Evolutionary conservation across 208 protist species (phyloP).

Genomic region (Trichomonas tenax): DNA sequence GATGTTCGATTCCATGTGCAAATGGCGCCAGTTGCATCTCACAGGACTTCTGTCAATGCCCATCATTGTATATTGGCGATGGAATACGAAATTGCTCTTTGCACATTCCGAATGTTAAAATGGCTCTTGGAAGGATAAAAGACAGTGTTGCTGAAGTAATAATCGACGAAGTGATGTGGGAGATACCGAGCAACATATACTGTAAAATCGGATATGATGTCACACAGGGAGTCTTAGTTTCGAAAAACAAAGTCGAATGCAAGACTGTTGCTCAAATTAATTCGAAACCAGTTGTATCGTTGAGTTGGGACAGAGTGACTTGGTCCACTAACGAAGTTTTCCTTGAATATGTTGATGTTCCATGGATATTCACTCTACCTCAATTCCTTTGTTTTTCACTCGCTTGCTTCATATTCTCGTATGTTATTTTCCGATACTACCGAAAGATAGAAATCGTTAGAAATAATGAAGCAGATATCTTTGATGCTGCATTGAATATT

Average conservation of each 20-base stretch:
- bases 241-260: not conserved
- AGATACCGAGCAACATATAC: not conserved
- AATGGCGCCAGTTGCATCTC: not conserved
- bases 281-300: not conserved
- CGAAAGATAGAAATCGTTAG: not conserved
- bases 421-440: not conserved
- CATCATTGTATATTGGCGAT: not conserved
- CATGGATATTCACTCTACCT: not conserved
- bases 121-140: not conserved
- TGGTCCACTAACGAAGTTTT: not conserved
- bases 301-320: not conserved
- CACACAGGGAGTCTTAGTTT: not conserved
- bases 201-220: not conserved
- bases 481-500: not conserved
- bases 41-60: not conserved
- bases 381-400: not conserved
- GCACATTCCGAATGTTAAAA: not conserved
- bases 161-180: not conserved
- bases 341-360: not conserved
- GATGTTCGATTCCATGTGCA: not conserved
- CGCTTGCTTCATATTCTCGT: not conserved
- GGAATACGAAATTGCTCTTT: not conserved
- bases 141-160: not conserved
- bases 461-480: not conserved
- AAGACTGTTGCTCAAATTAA: not conserved